These are phyloP conservation scores for Cupressus sempervirens DNA, from an alignment of 75 land plant genomes.

Conservation along the genomic window DNA sequence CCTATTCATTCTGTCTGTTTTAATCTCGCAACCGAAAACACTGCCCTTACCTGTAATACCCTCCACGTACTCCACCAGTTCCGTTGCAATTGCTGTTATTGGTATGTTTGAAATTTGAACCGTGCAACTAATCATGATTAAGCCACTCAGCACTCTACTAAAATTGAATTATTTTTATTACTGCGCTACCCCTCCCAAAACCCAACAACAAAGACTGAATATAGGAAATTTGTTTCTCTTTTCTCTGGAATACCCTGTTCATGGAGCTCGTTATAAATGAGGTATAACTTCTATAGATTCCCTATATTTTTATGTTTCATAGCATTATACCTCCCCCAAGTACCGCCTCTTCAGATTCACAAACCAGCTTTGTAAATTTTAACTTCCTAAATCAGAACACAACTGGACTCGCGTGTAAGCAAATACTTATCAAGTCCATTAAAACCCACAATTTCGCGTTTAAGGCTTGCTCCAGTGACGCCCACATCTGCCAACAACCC, in stretches of 20 bases:
- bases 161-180: neutral
- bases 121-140: slow-evolving; percentile 29
- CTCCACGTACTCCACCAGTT: slow-evolving; percentile 49
- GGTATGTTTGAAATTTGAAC: slow-evolving; percentile 54
- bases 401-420: neutral
- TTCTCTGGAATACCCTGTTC: neutral
- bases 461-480: too few relatives aligned
- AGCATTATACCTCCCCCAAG: neutral
- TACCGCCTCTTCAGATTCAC: too few relatives aligned
- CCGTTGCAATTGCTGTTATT: slow-evolving; percentile 36
- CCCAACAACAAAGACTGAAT: neutral
- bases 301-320: neutral
- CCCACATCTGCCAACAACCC: neutral
- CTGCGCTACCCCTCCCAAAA: neutral
- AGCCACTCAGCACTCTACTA: neutral
- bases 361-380: neutral
- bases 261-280: neutral
- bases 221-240: neutral
- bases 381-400: neutral
- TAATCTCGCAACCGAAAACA: slow-evolving; percentile 56
- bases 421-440: neutral
- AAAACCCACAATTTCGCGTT: neutral
- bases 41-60: slow-evolving; percentile 35
- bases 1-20: slow-evolving; percentile 41
- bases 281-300: neutral